A percentile compares a stretch with the other conserved stretches of the same genome.
These are phyloP conservation scores for Trametes versicolor DNA, from an alignment of 1,284 basidiomycete species.

Conservation along the genomic window DNA sequence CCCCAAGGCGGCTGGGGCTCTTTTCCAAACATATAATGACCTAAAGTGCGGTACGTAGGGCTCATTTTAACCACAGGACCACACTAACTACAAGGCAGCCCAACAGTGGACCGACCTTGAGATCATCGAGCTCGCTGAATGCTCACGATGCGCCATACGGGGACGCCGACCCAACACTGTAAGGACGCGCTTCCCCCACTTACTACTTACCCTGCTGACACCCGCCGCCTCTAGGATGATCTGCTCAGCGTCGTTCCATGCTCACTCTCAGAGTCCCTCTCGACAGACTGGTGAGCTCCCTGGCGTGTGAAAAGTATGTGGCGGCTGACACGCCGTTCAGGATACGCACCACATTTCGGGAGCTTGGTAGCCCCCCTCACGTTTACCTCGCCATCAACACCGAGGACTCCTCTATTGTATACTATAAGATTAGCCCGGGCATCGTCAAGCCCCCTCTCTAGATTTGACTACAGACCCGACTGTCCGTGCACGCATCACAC, in stretches of 20 bases:
- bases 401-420: constrained; percentile 83
- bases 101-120: constrained; percentile 76
- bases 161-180: constrained; percentile 68
- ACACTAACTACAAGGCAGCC: constrained; percentile 49
- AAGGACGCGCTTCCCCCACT: constrained; percentile 40
- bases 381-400: constrained; percentile 77
- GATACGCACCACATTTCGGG: constrained; percentile 65
- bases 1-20: constrained; percentile 43
- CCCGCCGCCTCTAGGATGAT: constrained; percentile 51
- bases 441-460: constrained; percentile 77
- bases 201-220: too few species aligned
- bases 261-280: constrained; percentile 69
- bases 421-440: constrained; percentile 80
- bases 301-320: not conserved
- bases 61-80: not conserved
- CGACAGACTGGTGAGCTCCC: constrained; percentile 52
- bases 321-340: constrained; percentile 44
- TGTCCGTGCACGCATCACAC: too few species aligned
- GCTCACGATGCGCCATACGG: constrained; percentile 65
- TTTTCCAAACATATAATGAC: constrained; percentile 51
- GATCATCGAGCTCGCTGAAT: constrained; percentile 65
- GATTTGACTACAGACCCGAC: not conserved
- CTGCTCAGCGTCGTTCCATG: constrained; percentile 71
- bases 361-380: constrained; percentile 56
- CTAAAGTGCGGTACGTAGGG: constrained; percentile 40